Percentiles rank a stretch among this genome's conserved stretches.
Conservation (phyloP, 2,329 filamentous ascomycete species). For the Calonectria fujianensis region DNA sequence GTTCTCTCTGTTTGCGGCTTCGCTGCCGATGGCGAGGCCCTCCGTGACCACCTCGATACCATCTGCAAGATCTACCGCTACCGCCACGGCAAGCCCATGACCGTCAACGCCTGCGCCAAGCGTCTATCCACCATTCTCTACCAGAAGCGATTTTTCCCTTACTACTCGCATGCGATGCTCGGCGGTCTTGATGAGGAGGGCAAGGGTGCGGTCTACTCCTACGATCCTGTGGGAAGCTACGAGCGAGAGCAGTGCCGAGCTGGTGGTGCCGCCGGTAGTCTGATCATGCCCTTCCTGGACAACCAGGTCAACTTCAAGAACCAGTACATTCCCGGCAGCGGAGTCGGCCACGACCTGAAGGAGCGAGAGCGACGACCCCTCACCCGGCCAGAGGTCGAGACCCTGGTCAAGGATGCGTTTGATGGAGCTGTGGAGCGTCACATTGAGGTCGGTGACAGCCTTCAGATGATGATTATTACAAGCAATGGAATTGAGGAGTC, state of each 20-base stretch:
- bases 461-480: constrained; percentile 97
- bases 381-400: constrained; percentile 83
- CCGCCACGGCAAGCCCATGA: constrained; percentile 97
- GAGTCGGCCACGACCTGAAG: constrained; percentile 86
- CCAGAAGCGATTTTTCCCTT: constrained; percentile 98
- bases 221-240: constrained; percentile 98
- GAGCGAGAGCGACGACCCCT: constrained; percentile 83
- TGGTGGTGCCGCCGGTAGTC: constrained; percentile 90
- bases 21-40: constrained; percentile 92
- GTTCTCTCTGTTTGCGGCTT: constrained; percentile 97
- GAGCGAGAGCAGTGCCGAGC: constrained; percentile 97
- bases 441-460: constrained; percentile 97
- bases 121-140: constrained; percentile 96
- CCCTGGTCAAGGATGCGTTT: constrained; percentile 96
- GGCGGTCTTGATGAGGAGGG: constrained; percentile 96
- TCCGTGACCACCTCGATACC: constrained; percentile 94
- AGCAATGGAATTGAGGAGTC: constrained; percentile 91
- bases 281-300: constrained; percentile 99
- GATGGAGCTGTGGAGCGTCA: constrained; percentile 98
- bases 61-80: constrained; percentile 99
- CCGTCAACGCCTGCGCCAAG: constrained; percentile 94
- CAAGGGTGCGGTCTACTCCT: constrained; percentile 94
- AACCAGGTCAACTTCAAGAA: constrained; percentile 99
- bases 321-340: constrained; percentile 92
- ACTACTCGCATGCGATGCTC: constrained; percentile 96